Conservation (phyloP, 768 basidiomycete genomes). For the Imleria badia region DNA sequence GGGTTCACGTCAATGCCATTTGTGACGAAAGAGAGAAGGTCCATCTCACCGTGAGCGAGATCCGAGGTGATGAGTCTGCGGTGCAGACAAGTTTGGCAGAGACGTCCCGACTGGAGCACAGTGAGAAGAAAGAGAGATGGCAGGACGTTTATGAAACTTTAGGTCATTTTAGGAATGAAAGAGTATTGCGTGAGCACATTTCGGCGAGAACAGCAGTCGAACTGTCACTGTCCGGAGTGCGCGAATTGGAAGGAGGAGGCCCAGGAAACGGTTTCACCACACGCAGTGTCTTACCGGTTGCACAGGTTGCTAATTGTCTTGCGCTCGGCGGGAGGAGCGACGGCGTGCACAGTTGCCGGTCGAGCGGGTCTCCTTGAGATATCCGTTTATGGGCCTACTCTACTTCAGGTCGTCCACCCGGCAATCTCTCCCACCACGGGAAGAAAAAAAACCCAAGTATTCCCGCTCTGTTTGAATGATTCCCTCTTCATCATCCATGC, state of each 20-base stretch:
- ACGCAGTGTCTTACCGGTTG: conserved; percentile 5
- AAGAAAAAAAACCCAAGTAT: neutral
- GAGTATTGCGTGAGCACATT: conserved; percentile 13
- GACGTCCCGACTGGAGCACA: conserved; percentile 26
- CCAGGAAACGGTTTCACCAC: neutral
- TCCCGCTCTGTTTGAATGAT: neutral
- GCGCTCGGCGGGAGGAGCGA: neutral
- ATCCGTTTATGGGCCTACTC: conserved; percentile 24
- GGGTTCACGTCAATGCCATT: conserved; percentile 30
- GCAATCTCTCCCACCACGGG: neutral
- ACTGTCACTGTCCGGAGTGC: conserved; percentile 8
- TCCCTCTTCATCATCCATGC: conserved; percentile 16
- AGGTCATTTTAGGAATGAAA: conserved; percentile 34
- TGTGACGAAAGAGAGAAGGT: conserved; percentile 23
- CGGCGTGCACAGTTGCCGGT: conserved; percentile 9
- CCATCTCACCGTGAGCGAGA: conserved; percentile 27
- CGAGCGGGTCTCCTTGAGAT: conserved; percentile 17
- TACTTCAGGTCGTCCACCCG: conserved; percentile 10
- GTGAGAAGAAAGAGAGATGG: conserved; percentile 23
- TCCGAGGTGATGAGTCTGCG: conserved; percentile 33
- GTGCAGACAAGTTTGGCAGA: conserved; percentile 36
- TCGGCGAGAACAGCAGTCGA: neutral
- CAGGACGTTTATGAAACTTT: conserved; percentile 33
- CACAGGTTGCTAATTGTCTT: conserved; percentile 21
- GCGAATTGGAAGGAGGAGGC: conserved; percentile 18